phyloP scores from a whole-genome alignment of 1,139 yeast species.

The Protomyces macrosporus region DNA sequence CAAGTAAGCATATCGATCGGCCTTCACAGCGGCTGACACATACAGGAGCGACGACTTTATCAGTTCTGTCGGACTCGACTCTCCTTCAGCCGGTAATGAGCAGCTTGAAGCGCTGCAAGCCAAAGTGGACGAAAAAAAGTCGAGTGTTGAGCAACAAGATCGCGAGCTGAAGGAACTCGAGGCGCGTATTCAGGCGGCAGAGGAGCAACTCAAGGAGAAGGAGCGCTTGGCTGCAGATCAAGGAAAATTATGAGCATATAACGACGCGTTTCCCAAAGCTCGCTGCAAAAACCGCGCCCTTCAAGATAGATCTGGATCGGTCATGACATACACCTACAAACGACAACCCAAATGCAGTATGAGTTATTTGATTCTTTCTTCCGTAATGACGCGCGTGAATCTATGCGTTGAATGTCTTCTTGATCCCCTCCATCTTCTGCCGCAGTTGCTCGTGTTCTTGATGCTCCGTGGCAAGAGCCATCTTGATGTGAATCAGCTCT shows the following conservation, averaged over 20 bases:
- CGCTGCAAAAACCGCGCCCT: no score
- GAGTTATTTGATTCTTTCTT: background rate
- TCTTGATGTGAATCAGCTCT: conserved; percentile 18
- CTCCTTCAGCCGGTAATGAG: background rate
- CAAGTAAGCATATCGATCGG: background rate
- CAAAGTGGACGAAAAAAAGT: background rate
- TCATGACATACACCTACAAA: background rate
- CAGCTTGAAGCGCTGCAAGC: background rate
- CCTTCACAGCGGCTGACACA: no score
- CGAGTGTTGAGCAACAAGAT: background rate
- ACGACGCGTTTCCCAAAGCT: no score
- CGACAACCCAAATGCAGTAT: background rate
- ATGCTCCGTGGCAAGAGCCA: conserved; percentile 22
- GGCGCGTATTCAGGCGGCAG: background rate
- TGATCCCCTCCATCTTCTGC: conserved; percentile 20
- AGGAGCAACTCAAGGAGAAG: background rate
- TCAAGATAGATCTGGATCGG: background rate
- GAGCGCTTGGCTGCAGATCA: background rate
- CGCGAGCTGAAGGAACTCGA: background rate
- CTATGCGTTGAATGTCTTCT: conserved; percentile 22
- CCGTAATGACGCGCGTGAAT: background rate
- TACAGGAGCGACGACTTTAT: background rate
- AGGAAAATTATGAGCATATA: no score
- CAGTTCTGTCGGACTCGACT: background rate
- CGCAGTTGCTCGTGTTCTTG: conserved; percentile 7